A percentile compares a stretch with the other conserved stretches of the same genome.
Evolutionary conservation across 1,284 basidiomycete genomes (phyloP).

Genomic region (Ganoderma leucocontextum): DNA sequence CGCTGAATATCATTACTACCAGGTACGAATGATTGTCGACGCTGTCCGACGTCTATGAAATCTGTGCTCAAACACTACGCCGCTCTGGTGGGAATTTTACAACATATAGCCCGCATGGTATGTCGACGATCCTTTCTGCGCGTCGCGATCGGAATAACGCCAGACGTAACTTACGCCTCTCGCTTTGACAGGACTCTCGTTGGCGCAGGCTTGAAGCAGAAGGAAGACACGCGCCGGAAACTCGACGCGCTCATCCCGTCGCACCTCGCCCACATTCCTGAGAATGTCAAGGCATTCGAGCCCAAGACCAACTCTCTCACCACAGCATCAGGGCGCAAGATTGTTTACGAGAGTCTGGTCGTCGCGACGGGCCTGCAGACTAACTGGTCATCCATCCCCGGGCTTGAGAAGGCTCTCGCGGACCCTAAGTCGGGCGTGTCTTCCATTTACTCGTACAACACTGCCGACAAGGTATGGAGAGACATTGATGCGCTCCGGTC

Average conservation of each 20-base stretch:
- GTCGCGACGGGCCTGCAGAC: conserved; percentile 91
- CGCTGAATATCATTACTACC: conserved; percentile 81
- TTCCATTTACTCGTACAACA: conserved; percentile 92
- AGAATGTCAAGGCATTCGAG: conserved; percentile 80
- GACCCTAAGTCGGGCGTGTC: conserved; percentile 87
- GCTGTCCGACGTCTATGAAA: conserved; percentile 10
- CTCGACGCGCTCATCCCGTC: conserved; percentile 76
- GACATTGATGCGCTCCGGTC: conserved; percentile 79
- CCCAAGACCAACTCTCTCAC: conserved; percentile 81
- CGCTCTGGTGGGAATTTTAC: conserved; percentile 3
- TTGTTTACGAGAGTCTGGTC: conserved; percentile 89
- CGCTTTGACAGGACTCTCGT: conserved; percentile 82
- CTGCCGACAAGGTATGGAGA: conserved; percentile 88
- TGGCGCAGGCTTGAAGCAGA: conserved; percentile 84
- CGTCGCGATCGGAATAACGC: not conserved
- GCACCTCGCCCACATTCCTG: conserved; percentile 78
- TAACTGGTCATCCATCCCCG: conserved; percentile 84
- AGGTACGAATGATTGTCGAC: conserved; percentile 53
- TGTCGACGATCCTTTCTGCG: conserved; percentile 30
- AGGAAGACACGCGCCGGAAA: conserved; percentile 71
- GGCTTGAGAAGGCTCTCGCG: conserved; percentile 80
- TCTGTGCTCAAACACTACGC: not conserved
- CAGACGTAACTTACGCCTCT: conserved; percentile 22
- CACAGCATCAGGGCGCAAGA: conserved; percentile 71
- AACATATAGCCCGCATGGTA: conserved; percentile 78